phyloP scores from a whole-genome alignment of 1,139 yeast genomes.

The Saccharomyces hybrid region DNA sequence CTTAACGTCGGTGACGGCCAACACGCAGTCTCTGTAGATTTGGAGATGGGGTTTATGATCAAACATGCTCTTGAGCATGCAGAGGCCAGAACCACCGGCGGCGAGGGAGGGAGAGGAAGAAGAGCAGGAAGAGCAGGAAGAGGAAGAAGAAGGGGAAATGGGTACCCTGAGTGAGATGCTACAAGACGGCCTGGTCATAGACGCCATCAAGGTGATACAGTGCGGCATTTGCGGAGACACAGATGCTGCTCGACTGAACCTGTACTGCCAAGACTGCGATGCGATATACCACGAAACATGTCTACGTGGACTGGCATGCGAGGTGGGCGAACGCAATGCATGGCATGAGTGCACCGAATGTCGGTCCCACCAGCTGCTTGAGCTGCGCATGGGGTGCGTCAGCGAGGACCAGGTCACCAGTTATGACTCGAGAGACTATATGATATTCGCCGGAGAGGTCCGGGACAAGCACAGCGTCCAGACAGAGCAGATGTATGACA shows the following conservation, averaged over 20 bases:
- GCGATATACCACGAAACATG: conserved; percentile 21
- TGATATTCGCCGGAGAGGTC: conserved; percentile 10
- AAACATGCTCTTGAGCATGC: conserved; percentile 7
- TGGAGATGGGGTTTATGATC: conserved; percentile 14
- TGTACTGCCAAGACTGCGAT: conserved; percentile 17
- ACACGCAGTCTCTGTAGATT: conserved; percentile 9
- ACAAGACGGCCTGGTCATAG: neutral
- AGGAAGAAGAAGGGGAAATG: neutral
- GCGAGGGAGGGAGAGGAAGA: conserved; percentile 2
- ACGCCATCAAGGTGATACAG: conserved; percentile 2
- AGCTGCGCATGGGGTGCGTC: neutral
- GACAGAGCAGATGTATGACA: conserved; percentile 10
- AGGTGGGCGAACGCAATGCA: conserved; percentile 18
- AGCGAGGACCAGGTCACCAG: neutral
- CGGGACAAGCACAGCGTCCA: conserved; percentile 12
- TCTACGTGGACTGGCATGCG: conserved; percentile 17
- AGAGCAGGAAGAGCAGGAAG: no score
- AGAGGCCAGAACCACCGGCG: neutral
- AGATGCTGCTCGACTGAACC: conserved; percentile 9
- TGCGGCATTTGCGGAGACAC: conserved; percentile 22
- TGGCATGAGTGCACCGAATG: conserved; percentile 23
- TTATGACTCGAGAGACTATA: conserved; percentile 1
- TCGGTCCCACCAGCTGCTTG: neutral
- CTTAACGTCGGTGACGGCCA: conserved; percentile 6
- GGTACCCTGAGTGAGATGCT: neutral